Conservation (phyloP, 331 rosid genomes). For the Ulmus americana region DNA sequence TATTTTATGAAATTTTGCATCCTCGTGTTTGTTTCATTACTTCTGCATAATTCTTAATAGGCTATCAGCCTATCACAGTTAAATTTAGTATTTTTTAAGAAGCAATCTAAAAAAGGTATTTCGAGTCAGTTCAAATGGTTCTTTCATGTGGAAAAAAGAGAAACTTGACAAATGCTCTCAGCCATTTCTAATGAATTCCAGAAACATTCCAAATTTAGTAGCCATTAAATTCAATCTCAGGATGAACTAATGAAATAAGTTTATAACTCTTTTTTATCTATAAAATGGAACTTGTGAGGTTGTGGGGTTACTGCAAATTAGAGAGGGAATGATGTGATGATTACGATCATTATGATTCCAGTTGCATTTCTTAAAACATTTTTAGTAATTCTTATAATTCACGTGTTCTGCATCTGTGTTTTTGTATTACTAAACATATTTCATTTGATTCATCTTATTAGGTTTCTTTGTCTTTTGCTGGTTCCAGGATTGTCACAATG, state of each 20-base stretch:
- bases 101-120: background rate
- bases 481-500: constrained; percentile 65
- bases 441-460: constrained; percentile 32
- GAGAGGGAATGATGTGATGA: background rate
- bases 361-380: background rate
- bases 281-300: background rate
- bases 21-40: background rate
- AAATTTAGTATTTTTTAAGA: background rate
- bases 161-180: background rate
- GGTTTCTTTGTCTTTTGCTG: constrained; percentile 26
- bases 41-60: background rate
- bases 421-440: constrained; percentile 8
- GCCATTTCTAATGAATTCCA: background rate
- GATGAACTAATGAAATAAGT: background rate
- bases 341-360: background rate
- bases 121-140: background rate
- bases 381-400: background rate
- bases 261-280: background rate
- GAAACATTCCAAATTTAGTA: background rate
- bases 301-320: background rate
- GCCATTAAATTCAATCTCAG: background rate
- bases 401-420: constrained; percentile 1
- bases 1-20: background rate
- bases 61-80: background rate
- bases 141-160: background rate